These are phyloP conservation scores for Kentomonas sorsogonicus DNA, from an alignment of 208 protist genomes.

Conservation along the genomic window DNA sequence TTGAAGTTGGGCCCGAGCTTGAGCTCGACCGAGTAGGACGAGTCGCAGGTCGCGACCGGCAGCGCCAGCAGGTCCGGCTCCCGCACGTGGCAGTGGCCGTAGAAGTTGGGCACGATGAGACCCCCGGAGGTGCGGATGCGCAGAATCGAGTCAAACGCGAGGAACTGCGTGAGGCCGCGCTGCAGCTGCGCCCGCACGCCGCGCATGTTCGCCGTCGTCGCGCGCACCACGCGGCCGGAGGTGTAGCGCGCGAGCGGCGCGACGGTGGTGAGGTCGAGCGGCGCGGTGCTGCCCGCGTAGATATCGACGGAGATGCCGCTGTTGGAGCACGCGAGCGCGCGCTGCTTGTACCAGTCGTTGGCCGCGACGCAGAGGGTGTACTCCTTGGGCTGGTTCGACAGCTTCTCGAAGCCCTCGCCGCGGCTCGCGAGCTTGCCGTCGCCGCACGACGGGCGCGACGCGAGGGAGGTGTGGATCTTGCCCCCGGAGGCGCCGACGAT, in stretches of 20 bases:
- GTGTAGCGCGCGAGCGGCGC: conserved; percentile 78
- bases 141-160: conserved; percentile 95
- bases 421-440: conserved; percentile 80
- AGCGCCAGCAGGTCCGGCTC: conserved; percentile 93
- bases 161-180: conserved; percentile 79
- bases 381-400: conserved; percentile 79
- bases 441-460: conserved; percentile 83
- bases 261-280: conserved; percentile 91
- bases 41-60: conserved; percentile 89
- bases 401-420: conserved; percentile 63
- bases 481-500: conserved; percentile 87
- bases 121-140: conserved; percentile 91
- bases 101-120: conserved; percentile 81
- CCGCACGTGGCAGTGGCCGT: conserved; percentile 96
- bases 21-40: conserved; percentile 81
- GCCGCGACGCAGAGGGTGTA: conserved; percentile 83
- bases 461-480: conserved; percentile 89
- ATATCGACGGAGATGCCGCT: conserved; percentile 93
- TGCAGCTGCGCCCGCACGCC: conserved; percentile 62
- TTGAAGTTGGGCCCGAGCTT: conserved; percentile 52
- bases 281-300: conserved; percentile 55
- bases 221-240: conserved; percentile 64
- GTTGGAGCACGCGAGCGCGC: conserved; percentile 87
- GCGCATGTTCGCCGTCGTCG: conserved; percentile 43
- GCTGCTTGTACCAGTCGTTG: conserved; percentile 95